These are phyloP conservation scores for Penicillium flavigenum DNA, from an alignment of 495 filamentous ascomycete species.

Conservation along the genomic window DNA sequence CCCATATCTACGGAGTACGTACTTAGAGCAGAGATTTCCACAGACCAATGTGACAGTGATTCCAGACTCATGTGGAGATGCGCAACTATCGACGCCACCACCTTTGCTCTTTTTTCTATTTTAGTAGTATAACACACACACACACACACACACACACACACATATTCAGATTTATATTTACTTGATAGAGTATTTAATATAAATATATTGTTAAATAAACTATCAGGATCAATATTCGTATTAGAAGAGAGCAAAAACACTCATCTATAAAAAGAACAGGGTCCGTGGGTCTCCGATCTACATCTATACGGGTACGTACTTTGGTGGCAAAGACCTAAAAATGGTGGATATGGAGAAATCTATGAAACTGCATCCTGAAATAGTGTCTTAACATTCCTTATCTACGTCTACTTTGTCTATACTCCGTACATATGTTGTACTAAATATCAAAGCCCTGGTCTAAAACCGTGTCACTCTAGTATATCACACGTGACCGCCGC, in stretches of 20 bases:
- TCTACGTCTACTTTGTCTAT: neutral
- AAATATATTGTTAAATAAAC: neutral
- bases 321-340: slow-evolving; percentile 8
- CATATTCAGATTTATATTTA: neutral
- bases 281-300: slow-evolving; percentile 9
- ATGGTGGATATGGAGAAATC: neutral
- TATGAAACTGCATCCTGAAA: neutral
- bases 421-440: too few species aligned
- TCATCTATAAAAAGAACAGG: slow-evolving; percentile 12
- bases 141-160: too few species aligned
- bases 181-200: neutral
- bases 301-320: slow-evolving; percentile 12
- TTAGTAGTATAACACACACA: too few species aligned
- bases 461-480: neutral
- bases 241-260: neutral
- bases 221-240: neutral
- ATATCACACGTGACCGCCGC: neutral
- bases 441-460: neutral
- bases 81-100: slow-evolving; percentile 33
- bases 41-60: neutral
- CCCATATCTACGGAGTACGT: neutral
- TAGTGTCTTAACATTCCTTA: neutral
- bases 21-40: slow-evolving; percentile 8
- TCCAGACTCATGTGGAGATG: slow-evolving; percentile 12
- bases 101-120: slow-evolving; percentile 15